Evolutionary conservation across 2,329 filamentous ascomycete species (phyloP).

Genomic region (Paecilomyces variotii): DNA sequence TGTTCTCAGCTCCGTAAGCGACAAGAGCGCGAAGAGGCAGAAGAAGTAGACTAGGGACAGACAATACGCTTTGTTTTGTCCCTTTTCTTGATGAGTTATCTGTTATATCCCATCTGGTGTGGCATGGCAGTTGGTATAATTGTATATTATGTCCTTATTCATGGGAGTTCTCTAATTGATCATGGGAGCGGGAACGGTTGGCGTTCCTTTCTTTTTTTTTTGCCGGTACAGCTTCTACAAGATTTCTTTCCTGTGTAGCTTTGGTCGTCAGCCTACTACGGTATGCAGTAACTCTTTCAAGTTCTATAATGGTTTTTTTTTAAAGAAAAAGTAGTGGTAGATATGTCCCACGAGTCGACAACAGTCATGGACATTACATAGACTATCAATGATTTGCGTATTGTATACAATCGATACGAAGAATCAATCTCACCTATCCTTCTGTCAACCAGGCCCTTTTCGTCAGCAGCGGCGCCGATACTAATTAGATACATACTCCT

Average conservation of each 20-base stretch:
- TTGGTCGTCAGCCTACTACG: background rate
- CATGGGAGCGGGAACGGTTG: background rate
- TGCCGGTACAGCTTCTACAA: too few relatives aligned
- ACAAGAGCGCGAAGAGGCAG: conserved; percentile 47
- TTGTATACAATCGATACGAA: conserved; percentile 2
- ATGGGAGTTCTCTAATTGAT: background rate
- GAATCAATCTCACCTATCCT: background rate
- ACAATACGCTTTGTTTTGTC: background rate
- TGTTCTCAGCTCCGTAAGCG: conserved; percentile 63
- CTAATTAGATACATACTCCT: background rate
- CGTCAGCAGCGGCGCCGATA: background rate
- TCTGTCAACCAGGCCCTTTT: background rate
- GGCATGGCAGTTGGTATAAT: background rate
- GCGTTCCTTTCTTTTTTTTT: background rate
- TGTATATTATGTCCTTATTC: background rate
- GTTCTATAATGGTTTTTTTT: too few relatives aligned
- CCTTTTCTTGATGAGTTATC: background rate
- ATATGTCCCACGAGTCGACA: background rate
- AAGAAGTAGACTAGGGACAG: conserved; percentile 26
- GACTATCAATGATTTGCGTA: background rate
- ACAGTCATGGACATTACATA: background rate
- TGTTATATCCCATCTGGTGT: background rate
- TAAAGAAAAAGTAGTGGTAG: background rate
- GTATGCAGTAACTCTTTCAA: background rate
- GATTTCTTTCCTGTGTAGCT: background rate